Base-by-base conservation (phyloP, 164 flowering plant genomes). In the Protea cynaroides region DNA sequence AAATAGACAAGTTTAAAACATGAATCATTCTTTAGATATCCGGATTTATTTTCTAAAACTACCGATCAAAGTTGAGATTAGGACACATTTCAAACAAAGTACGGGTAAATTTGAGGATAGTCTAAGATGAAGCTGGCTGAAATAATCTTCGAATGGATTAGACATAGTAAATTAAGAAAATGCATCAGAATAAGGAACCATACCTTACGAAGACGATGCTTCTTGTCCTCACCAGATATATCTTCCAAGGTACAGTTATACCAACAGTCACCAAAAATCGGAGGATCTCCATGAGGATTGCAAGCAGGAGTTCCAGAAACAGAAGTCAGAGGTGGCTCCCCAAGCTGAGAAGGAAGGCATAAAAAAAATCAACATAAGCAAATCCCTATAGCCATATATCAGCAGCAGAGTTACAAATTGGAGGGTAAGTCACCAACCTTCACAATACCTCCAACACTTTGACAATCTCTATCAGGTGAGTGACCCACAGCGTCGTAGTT, bases 221-320 rank as follows among this genome's bases (percentile, higher is more conserved):
- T 83, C 79, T 94, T 94, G 78, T 94, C 99, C 69, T 86, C 84
- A 69, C 84, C 95, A 58, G 96, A 80, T 60, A 94, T 83, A 75
- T 94, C 99, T 79, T 91, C 97, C 53, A 77, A 55, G 14, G 97
- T 92, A 75, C 99, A 95, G 68, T 92, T 95, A 75, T 95, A 95
- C 99, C 99, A 95, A 73, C 99, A 95, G 66, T 95, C 97, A 51
- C 94, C 96, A 68, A 75, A 83, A 64, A 95, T 65, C 15, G 96
- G 94, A 70, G 97, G 99, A 70, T 89, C 87, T n/a, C 76, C 86
- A 79, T 81, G 92, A 70, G 99, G 88, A 76, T 88, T 87, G 72
- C 99, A 95, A 64, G 89, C 80, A 43, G 90, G 92, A 19, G 63
- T 67, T 36, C 89, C 88, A 56, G 75, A 67, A 64, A 69, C 14